Conservation (phyloP, 345 rosid species). For the Acer campestre region DNA sequence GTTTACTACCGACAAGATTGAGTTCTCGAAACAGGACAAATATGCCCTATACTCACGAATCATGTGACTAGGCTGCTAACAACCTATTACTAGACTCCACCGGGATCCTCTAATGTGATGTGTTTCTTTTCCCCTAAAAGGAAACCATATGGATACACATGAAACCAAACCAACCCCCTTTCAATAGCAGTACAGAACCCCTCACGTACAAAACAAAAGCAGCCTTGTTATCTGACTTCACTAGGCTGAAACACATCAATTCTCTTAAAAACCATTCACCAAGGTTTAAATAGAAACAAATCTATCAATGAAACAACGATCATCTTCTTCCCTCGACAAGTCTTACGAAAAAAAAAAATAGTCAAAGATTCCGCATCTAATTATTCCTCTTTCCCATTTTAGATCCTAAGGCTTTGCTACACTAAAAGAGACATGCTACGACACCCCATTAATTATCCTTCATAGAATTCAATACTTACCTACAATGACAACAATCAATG, state of each 20-base stretch:
- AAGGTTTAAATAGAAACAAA: background rate
- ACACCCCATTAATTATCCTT: background rate
- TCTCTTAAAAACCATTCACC: background rate
- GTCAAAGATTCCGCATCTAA: background rate
- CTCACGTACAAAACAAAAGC: background rate
- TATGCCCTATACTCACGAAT: background rate
- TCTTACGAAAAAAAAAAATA: background rate
- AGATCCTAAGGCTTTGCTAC: background rate
- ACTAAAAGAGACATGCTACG: background rate
- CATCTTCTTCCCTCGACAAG: background rate
- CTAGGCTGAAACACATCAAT: background rate
- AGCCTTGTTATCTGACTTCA: background rate
- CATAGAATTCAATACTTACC: background rate
- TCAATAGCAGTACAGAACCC: background rate
- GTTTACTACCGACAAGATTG: background rate
- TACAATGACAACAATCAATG: background rate
- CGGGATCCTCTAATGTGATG: background rate
- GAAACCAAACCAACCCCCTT: background rate
- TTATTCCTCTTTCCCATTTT: background rate
- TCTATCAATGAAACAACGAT: background rate
- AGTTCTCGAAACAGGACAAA: background rate
- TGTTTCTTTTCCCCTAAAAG: background rate
- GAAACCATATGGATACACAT: background rate
- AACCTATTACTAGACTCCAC: slow-evolving; percentile 3
- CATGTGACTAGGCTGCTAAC: background rate